phyloP scores from a whole-genome alignment of 768 basidiomycete genomes.

The Naganishia friedmannii region DNA sequence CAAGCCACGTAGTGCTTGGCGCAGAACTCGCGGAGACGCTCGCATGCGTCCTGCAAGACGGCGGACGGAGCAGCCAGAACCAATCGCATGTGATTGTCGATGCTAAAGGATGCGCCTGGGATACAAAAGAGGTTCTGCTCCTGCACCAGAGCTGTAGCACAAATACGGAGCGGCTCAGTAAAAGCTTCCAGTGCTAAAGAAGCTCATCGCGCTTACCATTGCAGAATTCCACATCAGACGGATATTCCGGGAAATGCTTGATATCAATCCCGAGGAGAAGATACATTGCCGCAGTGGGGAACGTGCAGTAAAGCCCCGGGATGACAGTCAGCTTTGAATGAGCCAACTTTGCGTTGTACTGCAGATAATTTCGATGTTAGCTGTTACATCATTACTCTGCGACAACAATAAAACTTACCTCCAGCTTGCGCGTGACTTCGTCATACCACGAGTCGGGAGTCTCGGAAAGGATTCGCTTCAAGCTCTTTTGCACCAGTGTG shows the following conservation, averaged over 20 bases:
- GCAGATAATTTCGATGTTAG: background rate
- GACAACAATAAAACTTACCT: slow-evolving; percentile 32
- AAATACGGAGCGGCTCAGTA: background rate
- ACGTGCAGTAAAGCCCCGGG: slow-evolving; percentile 40
- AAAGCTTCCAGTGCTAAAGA: background rate
- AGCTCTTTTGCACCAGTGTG: slow-evolving; percentile 42
- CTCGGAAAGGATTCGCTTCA: slow-evolving; percentile 41
- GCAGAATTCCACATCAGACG: slow-evolving; percentile 47
- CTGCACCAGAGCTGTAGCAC: slow-evolving; percentile 36
- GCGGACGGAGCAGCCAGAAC: slow-evolving; percentile 42
- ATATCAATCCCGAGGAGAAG: slow-evolving; percentile 43
- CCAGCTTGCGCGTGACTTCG: slow-evolving; percentile 42
- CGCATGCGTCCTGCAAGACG: slow-evolving; percentile 45
- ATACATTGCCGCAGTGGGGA: slow-evolving; percentile 46
- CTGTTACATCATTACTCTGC: background rate
- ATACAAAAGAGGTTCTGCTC: slow-evolving; percentile 49
- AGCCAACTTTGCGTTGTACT: slow-evolving; percentile 41
- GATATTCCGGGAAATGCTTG: slow-evolving; percentile 35
- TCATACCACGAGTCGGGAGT: slow-evolving; percentile 42
- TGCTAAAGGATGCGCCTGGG: slow-evolving; percentile 46
- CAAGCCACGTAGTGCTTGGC: slow-evolving; percentile 32
- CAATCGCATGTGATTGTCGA: slow-evolving; percentile 44
- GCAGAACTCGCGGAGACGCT: slow-evolving; percentile 43
- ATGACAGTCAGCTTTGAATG: slow-evolving; percentile 34
- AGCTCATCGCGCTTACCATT: slow-evolving; percentile 20